phyloP scores from a whole-genome alignment of 2,329 filamentous ascomycete species.

The Colletotrichum graminicola region DNA sequence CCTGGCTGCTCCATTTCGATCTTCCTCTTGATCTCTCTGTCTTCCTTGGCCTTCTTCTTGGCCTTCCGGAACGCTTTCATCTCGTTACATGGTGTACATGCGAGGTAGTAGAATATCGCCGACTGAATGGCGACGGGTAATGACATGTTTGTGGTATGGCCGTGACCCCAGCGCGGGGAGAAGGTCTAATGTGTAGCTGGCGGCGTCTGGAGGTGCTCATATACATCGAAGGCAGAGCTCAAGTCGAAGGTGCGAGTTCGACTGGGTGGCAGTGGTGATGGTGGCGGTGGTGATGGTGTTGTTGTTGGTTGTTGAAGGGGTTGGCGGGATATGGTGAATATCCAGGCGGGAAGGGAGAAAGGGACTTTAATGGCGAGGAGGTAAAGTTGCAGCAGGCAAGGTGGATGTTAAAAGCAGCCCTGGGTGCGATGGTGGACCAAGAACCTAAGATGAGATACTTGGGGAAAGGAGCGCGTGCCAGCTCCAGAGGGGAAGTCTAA shows the following conservation, averaged over 20 bases:
- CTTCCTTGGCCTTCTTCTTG: constrained; percentile 76
- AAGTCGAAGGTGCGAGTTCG: not conserved
- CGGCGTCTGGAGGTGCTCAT: constrained; percentile 19
- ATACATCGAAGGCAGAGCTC: constrained; percentile 34
- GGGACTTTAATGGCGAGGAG: constrained; percentile 23
- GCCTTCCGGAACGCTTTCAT: constrained; percentile 77
- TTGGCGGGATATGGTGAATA: constrained; percentile 12
- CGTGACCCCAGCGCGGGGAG: constrained; percentile 33
- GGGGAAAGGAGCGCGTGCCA: constrained; percentile 38
- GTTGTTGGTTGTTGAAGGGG: constrained; percentile 19
- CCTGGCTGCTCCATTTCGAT: constrained; percentile 78
- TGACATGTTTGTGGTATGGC: constrained; percentile 52
- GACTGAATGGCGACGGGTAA: constrained; percentile 76
- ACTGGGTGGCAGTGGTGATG: constrained; percentile 36
- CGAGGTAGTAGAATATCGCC: constrained; percentile 81
- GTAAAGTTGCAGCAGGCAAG: constrained; percentile 1
- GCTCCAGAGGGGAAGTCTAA: constrained; percentile 33
- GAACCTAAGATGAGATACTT: constrained; percentile 11
- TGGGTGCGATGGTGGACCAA: constrained; percentile 4
- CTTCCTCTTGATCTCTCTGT: constrained; percentile 73
- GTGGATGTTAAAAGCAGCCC: constrained; percentile 22
- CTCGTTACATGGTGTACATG: constrained; percentile 83
- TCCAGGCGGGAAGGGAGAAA: constrained; percentile 11
- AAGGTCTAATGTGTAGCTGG: constrained; percentile 22
- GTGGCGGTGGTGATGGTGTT: constrained; percentile 30